Base-by-base conservation (phyloP, 345 rosid species). In the Hypericum androsaemum region DNA sequence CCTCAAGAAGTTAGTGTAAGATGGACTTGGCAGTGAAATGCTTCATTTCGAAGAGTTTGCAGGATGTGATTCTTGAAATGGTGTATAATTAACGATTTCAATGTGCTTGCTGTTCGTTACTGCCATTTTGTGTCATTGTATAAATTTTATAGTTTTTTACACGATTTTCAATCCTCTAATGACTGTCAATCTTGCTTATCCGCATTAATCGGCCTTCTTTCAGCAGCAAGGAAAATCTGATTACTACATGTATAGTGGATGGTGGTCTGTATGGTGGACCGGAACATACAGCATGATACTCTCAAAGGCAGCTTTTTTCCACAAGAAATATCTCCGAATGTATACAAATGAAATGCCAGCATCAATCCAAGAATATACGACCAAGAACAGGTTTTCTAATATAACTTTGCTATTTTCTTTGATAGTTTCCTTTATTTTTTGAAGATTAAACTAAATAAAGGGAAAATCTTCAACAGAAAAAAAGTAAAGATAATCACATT, bases 191-290 rank as follows among this genome's bases (percentile, higher is more conserved):
- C 48, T 55, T 40, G 39, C 54, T 22, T 43, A 60, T 53, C 48
- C 50, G 32, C 32, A 4, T 22, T 22, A 22, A 22, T 22, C 32
- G 32, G 32, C 32, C 32, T 22, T 22, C 32, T 22, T 22, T 22
- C 32, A 22, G 74, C 87, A 90, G 96, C 74, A 68, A 47, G 82
- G 67, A n/a, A 71, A 73, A 52, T 60, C 12, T 5, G 64, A 69
- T 46, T 62, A 63, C 47, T 90, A 84, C 55, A 61, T 47, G 39
- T 87, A 90, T 71, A 78, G 80, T 39, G 98, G 98, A 53, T 90
- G 98, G 98, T 90, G 98, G 96, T 87, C 98, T 60, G 98, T 90
- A 53, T 90, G 98, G 98, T 90, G 98, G 96, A 82, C 89, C 7
- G 98, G 98, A 49, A 82, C 84, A 10, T 90, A 87, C 52, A 90